phyloP scores from a whole-genome alignment of 345 rosid species.

The Schrenkiella parvula region DNA sequence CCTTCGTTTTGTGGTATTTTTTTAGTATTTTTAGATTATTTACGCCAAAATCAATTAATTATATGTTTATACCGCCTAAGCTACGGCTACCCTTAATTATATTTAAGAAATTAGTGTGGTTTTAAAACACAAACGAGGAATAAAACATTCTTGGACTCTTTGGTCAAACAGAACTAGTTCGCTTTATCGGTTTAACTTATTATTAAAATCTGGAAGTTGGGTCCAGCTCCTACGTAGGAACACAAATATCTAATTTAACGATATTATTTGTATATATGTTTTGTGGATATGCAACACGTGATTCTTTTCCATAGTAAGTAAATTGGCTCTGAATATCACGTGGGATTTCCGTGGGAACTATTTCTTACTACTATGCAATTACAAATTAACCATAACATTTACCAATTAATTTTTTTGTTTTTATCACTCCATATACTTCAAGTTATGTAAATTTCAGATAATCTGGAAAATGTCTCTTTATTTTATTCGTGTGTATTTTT shows the following conservation, averaged over 20 bases:
- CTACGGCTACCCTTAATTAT: neutral
- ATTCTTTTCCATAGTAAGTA: conserved; percentile 16
- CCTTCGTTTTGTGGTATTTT: too few relatives aligned
- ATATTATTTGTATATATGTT: neutral
- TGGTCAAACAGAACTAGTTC: neutral
- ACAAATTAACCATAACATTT: neutral
- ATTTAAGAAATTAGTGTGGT: neutral
- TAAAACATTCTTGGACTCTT: neutral
- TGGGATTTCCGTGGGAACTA: conserved; percentile 31
- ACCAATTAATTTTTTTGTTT: neutral
- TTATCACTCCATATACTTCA: neutral
- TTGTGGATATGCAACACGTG: conserved; percentile 29
- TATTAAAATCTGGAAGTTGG: conserved; percentile 9
- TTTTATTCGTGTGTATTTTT: too few relatives aligned
- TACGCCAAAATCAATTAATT: too few relatives aligned
- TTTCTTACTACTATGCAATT: neutral
- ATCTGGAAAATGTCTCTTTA: too few relatives aligned
- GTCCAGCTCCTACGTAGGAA: conserved; percentile 20
- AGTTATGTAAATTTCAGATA: neutral
- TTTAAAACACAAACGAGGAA: neutral
- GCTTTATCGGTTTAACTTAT: neutral
- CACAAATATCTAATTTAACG: conserved; percentile 8
- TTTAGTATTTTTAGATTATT: too few relatives aligned
- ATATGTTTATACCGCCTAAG: too few relatives aligned
- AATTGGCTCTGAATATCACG: conserved; percentile 21